These are phyloP conservation scores for Lichtheimia corymbifera DNA, from an alignment of 371 early-diverging fungal species.

Conservation along the genomic window DNA sequence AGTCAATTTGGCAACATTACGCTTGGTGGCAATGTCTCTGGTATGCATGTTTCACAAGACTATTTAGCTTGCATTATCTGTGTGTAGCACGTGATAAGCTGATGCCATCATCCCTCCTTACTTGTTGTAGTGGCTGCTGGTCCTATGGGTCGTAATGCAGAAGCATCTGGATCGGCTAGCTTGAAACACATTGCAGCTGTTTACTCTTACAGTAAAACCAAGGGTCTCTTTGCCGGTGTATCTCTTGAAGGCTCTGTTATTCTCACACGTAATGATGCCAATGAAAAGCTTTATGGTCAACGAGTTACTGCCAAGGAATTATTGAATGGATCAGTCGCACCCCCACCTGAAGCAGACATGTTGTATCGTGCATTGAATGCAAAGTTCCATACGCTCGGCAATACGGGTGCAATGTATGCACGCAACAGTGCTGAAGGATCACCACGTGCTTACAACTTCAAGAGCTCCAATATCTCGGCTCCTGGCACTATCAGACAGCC, in stretches of 20 bases:
- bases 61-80: not conserved
- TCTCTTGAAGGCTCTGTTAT: conserved; percentile 95
- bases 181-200: conserved; percentile 83
- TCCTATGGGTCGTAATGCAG: conserved; percentile 90
- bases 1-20: conserved; percentile 89
- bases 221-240: conserved; percentile 89
- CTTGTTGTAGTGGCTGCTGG: conserved; percentile 80
- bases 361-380: conserved; percentile 77
- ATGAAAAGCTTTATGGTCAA: conserved; percentile 82
- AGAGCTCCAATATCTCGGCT: conserved; percentile 21
- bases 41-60: conserved; percentile 40
- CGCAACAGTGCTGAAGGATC: conserved; percentile 20
- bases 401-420: conserved; percentile 19
- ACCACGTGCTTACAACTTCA: conserved; percentile 6
- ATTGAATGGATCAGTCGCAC: conserved; percentile 70
- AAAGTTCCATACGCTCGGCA: conserved; percentile 19
- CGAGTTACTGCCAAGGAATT: conserved; percentile 80
- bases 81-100: not conserved
- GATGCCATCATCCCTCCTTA: not conserved
- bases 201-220: conserved; percentile 86
- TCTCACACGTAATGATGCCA: conserved; percentile 88
- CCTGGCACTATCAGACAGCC: conserved; percentile 16
- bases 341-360: conserved; percentile 81
- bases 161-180: conserved; percentile 80
- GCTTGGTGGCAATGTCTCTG: conserved; percentile 81